These are phyloP conservation scores for Boletales sp. DNA, from an alignment of 768 basidiomycete genomes.

Conservation along the genomic window DNA sequence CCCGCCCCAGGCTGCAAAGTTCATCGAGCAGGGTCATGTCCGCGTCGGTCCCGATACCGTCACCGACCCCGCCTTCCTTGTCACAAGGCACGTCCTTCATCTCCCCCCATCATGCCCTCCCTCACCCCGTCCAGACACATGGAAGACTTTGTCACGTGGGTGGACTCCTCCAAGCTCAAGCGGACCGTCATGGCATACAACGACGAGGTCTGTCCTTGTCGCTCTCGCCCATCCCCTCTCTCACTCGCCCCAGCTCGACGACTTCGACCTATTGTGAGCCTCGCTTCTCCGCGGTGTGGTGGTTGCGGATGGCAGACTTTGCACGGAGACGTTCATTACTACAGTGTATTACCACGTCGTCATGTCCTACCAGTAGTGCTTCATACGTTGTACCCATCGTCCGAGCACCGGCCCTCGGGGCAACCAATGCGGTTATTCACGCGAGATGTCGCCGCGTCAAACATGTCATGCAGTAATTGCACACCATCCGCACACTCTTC, in stretches of 20 bases:
- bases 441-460: conserved; percentile 17
- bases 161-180: conserved; percentile 96
- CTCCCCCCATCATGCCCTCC: background rate
- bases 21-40: conserved; percentile 98
- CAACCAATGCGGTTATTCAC: conserved; percentile 17
- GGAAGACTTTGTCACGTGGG: conserved; percentile 99
- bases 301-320: background rate
- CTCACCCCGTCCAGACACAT: conserved; percentile 59
- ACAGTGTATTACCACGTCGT: background rate
- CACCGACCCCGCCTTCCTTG: conserved; percentile 93
- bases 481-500: conserved; percentile 5
- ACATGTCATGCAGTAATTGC: conserved; percentile 10
- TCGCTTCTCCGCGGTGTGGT: too few relatives aligned
- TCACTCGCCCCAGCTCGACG: conserved; percentile 67
- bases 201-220: conserved; percentile 67
- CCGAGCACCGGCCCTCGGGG: background rate
- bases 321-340: background rate
- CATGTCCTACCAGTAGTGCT: background rate
- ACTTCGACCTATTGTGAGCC: conserved; percentile 79
- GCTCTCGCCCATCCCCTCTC: background rate
- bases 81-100: conserved; percentile 61
- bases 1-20: conserved; percentile 79
- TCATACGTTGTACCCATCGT: background rate
- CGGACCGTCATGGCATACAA: conserved; percentile 95
- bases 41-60: conserved; percentile 95